Evolutionary conservation across 805 yeast genomes (phyloP), one percentile per base, ranked within the genome.

Genomic region (Wickerhamiella sorbophila): DNA sequence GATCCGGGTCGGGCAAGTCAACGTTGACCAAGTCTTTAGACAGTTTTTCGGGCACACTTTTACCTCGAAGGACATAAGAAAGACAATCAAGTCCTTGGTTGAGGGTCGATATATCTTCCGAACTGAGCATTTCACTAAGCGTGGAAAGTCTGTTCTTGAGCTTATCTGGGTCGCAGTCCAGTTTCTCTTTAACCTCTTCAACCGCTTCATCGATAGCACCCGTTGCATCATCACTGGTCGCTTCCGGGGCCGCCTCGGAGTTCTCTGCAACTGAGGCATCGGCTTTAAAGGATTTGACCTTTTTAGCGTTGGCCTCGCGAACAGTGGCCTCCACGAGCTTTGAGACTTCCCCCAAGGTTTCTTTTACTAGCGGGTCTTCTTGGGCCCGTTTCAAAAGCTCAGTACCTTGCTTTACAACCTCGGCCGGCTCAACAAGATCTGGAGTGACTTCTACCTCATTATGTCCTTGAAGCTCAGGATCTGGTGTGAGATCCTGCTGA

Each of bases 1-100:
- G 31, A 19, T 42, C 51, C 6, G 51, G 49, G 2, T 48, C 42
- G 5, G 56, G 56, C 17, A 52, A 27, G 3, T 42, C 31, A 4
- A 47, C 45, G 2, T 55, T 48, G 14, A 44, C 44, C 1, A 42
- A 34, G n/a, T 46, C 45, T 3, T 15, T 16, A 4, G 37, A 16
- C 10, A 45, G 33, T 33, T 45, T 47, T 2, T 22, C 29, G 5
- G 56, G 52, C 2, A 48, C 46, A 10, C 34, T 35, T 33, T 42
- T 24, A n/a, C 49, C 50, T 12, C 39, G 29, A 12, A 53, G 36
- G 3, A 48, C 29, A 31, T 39, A 52, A 3, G 46, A 29, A 15
- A 52, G 37, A 16, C 46, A 46, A 26, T 41, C 26, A 4, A 52
- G 31, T 2, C 57, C 57, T 20, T 29, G 35, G 14, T 32, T 32